These are phyloP conservation scores for Pseudogymnoascus verrucosus DNA, from an alignment of 2,329 filamentous ascomycete genomes.

Conservation along the genomic window DNA sequence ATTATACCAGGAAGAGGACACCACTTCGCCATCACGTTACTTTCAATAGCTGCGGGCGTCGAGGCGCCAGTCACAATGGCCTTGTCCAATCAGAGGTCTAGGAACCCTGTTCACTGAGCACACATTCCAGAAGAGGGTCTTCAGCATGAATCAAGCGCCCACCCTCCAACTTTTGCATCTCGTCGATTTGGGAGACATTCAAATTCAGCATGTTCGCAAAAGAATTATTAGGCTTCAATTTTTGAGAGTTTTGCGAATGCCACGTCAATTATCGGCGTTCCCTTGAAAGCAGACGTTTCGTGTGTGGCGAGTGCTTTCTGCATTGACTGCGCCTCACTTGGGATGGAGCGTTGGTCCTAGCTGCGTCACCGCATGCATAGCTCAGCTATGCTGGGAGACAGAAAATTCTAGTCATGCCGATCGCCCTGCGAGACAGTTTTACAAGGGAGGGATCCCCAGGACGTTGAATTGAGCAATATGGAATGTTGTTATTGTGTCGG, in stretches of 20 bases:
- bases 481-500: background rate
- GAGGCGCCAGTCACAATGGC: constrained; percentile 13
- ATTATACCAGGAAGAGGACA: constrained; percentile 18
- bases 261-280: constrained; percentile 8
- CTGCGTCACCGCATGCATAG: background rate
- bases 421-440: constrained; percentile 1
- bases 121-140: constrained; percentile 13
- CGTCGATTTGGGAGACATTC: constrained; percentile 11
- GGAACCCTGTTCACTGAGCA: constrained; percentile 19
- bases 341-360: background rate
- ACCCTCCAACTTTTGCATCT: constrained; percentile 8
- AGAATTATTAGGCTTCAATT: background rate
- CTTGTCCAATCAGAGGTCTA: constrained; percentile 20
- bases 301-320: background rate
- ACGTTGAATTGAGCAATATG: background rate
- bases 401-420: constrained; percentile 5
- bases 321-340: constrained; percentile 7
- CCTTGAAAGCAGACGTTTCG: background rate
- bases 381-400: constrained; percentile 3
- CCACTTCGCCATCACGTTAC: constrained; percentile 26
- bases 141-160: constrained; percentile 10
- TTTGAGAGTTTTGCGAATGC: background rate
- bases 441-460: background rate
- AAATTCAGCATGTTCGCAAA: background rate
- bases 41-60: constrained; percentile 16